phyloP scores from a whole-genome alignment of 1,284 basidiomycete species.

The Xanthoconium separans region DNA sequence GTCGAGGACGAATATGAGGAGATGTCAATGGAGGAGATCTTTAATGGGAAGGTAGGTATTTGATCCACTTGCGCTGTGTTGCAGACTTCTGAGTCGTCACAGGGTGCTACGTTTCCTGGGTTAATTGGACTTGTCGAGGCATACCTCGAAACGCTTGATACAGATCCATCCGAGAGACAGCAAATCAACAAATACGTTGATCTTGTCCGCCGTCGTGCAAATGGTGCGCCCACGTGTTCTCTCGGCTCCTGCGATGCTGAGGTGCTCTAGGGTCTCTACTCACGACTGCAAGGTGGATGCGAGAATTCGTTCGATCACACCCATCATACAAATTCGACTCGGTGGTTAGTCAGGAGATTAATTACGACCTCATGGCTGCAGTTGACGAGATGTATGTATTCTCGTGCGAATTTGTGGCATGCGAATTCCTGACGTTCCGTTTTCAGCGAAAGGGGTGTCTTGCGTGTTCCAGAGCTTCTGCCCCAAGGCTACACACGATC shows the following conservation, averaged over 20 bases:
- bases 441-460: constrained; percentile 66
- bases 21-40: constrained; percentile 91
- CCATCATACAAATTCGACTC: constrained; percentile 91
- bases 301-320: constrained; percentile 88
- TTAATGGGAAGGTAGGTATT: constrained; percentile 79
- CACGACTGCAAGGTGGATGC: constrained; percentile 93
- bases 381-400: constrained; percentile 86
- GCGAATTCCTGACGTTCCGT: constrained; percentile 13
- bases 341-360: constrained; percentile 87
- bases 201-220: constrained; percentile 75
- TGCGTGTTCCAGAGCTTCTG: constrained; percentile 62
- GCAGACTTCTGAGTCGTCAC: constrained; percentile 7
- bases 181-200: constrained; percentile 81
- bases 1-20: constrained; percentile 89
- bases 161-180: constrained; percentile 60
- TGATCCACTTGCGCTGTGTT: constrained; percentile 4
- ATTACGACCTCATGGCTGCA: constrained; percentile 89
- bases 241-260: constrained; percentile 4
- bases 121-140: constrained; percentile 82
- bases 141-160: constrained; percentile 88
- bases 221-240: constrained; percentile 52
- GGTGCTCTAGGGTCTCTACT: constrained; percentile 64
- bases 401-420: neutral
- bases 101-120: constrained; percentile 78
- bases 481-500: constrained; percentile 50